phyloP scores from a whole-genome alignment of 2,329 filamentous ascomycete genomes.

The Sordariomycetes sp. region DNA sequence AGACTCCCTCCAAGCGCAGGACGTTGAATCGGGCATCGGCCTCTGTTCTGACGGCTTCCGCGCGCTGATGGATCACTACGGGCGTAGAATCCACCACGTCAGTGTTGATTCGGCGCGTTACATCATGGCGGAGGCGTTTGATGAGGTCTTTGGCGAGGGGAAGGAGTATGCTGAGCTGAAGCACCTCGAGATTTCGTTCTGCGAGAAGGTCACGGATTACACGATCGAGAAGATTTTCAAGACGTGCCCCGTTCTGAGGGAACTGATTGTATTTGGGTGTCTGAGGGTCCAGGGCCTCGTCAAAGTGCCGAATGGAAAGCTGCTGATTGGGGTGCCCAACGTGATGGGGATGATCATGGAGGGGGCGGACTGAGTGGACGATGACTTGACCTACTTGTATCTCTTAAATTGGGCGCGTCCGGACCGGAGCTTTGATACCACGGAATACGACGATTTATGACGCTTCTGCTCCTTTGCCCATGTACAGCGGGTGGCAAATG shows the following conservation, averaged over 20 bases:
- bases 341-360: conserved; percentile 51
- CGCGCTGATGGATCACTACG: conserved; percentile 78
- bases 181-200: conserved; percentile 71
- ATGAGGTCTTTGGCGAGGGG: conserved; percentile 56
- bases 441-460: neutral
- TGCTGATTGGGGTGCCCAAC: conserved; percentile 48
- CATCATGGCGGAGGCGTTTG: conserved; percentile 62
- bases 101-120: conserved; percentile 81
- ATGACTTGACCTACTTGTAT: neutral
- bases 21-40: conserved; percentile 56
- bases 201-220: conserved; percentile 54
- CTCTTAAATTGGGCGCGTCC: neutral
- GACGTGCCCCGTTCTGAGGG: conserved; percentile 47
- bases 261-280: conserved; percentile 54
- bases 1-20: conserved; percentile 58
- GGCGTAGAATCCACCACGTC: conserved; percentile 50
- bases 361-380: conserved; percentile 15
- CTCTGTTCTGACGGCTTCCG: conserved; percentile 66
- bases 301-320: conserved; percentile 41
- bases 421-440: neutral
- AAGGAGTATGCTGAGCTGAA: conserved; percentile 56
- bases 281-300: conserved; percentile 47
- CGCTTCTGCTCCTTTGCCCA: neutral
- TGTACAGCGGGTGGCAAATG: neutral
- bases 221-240: conserved; percentile 54